Evolutionary conservation across 2,329 filamentous ascomycete species (phyloP).

Genomic region (Microascus cirrosus): DNA sequence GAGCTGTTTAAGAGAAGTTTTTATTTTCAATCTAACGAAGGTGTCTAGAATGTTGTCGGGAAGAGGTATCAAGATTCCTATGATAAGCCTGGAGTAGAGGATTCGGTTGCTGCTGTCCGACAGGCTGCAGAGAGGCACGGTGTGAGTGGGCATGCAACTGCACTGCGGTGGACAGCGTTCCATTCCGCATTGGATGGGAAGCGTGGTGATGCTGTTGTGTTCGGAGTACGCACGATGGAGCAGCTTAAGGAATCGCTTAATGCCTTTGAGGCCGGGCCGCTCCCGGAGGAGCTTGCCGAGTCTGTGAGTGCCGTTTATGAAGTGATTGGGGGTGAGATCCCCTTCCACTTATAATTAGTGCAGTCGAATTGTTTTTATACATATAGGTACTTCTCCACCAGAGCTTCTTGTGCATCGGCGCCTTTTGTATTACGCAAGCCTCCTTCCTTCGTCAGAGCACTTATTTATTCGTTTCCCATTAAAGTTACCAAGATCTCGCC

Average conservation of each 20-base stretch:
- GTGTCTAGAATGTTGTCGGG: background rate
- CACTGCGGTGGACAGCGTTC: background rate
- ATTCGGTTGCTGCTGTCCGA: background rate
- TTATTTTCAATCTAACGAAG: no score
- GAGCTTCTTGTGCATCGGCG: no score
- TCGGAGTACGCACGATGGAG: background rate
- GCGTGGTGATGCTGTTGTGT: background rate
- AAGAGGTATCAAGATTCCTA: background rate
- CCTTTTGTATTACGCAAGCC: no score
- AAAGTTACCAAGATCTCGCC: no score
- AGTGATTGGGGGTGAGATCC: background rate
- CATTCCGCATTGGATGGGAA: background rate
- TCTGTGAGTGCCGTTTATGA: background rate
- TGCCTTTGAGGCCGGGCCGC: background rate
- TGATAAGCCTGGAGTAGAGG: background rate
- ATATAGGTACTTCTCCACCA: no score
- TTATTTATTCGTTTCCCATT: no score
- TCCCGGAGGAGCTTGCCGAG: background rate
- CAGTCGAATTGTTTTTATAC: no score
- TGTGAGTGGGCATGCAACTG: background rate
- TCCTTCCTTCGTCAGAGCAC: no score
- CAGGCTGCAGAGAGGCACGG: background rate
- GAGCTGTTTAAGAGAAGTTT: no score
- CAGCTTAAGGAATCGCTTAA: background rate
- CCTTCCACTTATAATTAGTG: no score